Evolutionary conservation across 176 grass and related monocot species (phyloP), one percentile per base, ranked within the genome.

Genomic region (Lolium perenne): DNA sequence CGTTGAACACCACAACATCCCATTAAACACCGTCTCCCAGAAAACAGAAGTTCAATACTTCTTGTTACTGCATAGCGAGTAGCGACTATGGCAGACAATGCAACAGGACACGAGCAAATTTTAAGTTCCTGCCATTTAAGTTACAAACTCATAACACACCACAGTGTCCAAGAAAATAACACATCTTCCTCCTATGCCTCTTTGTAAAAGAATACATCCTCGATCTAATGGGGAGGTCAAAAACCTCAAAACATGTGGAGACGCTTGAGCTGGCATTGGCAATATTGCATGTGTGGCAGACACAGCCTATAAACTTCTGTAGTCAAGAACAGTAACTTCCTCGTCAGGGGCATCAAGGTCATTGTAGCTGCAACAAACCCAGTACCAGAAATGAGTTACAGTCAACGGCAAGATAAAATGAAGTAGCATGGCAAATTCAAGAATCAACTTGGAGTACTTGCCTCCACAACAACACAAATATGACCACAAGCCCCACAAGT

Each of bases 341-440:
- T 99, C 97, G 2, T 99, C 97, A 11, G 94, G 97, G 59, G 97
- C 97, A 87, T 99, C 97, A 54, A 99, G 97, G 82, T 99, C 97
- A 21, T 92, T 91, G 74, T 99, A 99, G 81, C 94, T 99, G 90
- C 71, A 89, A 82, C 16, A 64, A 74, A 69, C 47, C 49, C 71
- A 75, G 18, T 11, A 76, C 16, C 47, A 48, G 3, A 40, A 49
- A 74, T 79, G 63, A 85, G 45, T 84, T 25, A 75, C 45, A 1
- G 49, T 25, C 41, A 38, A 41, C 3, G 1, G 10, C 16, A 70
- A 55, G 68, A 84, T 20, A 47, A 57, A 61, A 25, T 22, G 11
- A n/a, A 46, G 17, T 5, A 9, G 5, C 53, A 72, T 73, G 26
- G 11, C 21, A 86, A 74, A 53, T 74, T 76, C 54, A 66, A 57